These are phyloP conservation scores for Sclerotinia sclerotiorum DNA, from an alignment of 2,329 filamentous ascomycete genomes.

Conservation along the genomic window DNA sequence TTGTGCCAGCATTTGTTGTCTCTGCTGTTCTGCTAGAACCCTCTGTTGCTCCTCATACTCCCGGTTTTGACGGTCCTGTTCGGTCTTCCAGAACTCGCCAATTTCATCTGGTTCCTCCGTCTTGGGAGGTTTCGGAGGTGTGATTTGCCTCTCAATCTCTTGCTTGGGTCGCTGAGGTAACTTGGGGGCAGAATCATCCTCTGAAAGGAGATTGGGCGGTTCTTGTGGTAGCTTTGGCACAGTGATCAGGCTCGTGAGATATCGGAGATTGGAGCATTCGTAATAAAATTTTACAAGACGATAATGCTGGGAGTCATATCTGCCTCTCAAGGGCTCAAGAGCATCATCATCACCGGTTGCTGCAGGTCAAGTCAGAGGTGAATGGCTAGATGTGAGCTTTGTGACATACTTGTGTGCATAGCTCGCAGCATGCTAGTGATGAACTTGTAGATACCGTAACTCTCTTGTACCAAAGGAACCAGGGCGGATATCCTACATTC, in stretches of 20 bases:
- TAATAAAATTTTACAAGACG: slow-evolving; percentile 98
- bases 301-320: slow-evolving; percentile 96
- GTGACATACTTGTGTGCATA: slow-evolving; percentile 85
- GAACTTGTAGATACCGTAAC: slow-evolving; percentile 99
- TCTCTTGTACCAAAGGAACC: slow-evolving; percentile 92
- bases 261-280: slow-evolving; percentile 96
- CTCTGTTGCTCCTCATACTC: slow-evolving; percentile 95
- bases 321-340: slow-evolving; percentile 78
- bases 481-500: slow-evolving; percentile 94
- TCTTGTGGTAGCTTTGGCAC: slow-evolving; percentile 95
- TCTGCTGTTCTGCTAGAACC: slow-evolving; percentile 82
- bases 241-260: slow-evolving; percentile 92
- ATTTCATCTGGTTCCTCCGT: slow-evolving; percentile 89
- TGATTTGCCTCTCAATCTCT: slow-evolving; percentile 67
- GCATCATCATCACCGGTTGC: slow-evolving; percentile 93
- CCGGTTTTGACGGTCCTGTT: slow-evolving; percentile 85
- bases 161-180: slow-evolving; percentile 78
- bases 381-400: not conserved
- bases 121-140: slow-evolving; percentile 66
- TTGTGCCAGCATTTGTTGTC: slow-evolving; percentile 76
- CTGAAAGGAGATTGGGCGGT: slow-evolving; percentile 81
- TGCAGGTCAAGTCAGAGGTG: slow-evolving; percentile 39
- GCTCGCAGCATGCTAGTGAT: slow-evolving; percentile 98
- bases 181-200: slow-evolving; percentile 80
- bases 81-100: slow-evolving; percentile 95